Evolutionary conservation across 75 land plant genomes (phyloP).

Genomic region (Picea glauca): DNA sequence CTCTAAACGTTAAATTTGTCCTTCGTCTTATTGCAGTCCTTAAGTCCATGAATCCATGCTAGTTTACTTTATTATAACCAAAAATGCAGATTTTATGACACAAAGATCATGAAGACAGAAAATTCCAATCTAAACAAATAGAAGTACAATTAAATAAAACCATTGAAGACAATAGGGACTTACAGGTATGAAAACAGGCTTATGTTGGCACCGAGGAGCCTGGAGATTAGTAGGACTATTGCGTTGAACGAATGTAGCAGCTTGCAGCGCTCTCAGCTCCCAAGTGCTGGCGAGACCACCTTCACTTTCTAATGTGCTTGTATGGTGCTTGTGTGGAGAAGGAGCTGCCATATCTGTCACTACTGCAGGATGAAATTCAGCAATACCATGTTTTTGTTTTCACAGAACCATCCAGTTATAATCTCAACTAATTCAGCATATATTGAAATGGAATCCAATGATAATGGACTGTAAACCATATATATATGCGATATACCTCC

Average conservation of each 20-base stretch:
- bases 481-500: too few relatives aligned
- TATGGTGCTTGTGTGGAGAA: too few relatives aligned
- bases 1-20: not conserved
- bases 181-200: not conserved
- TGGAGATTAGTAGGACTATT: not conserved
- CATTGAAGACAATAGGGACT: conserved; percentile 3
- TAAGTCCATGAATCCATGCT: not conserved
- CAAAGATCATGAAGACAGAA: too few relatives aligned
- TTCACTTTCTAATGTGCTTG: not conserved
- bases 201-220: not conserved
- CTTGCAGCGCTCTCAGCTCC: not conserved
- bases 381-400: too few relatives aligned
- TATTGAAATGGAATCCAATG: too few relatives aligned
- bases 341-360: too few relatives aligned
- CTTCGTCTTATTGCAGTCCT: not conserved
- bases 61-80: not conserved
- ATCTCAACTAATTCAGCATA: too few relatives aligned
- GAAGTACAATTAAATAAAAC: not conserved
- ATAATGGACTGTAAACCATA: too few relatives aligned
- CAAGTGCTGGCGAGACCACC: not conserved
- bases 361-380: too few relatives aligned
- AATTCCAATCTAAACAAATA: not conserved
- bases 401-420: too few relatives aligned
- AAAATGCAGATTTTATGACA: not conserved
- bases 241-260: not conserved